These are phyloP conservation scores for Leptomonas pyrrhocoris DNA, from an alignment of 208 protist genomes.

Conservation along the genomic window DNA sequence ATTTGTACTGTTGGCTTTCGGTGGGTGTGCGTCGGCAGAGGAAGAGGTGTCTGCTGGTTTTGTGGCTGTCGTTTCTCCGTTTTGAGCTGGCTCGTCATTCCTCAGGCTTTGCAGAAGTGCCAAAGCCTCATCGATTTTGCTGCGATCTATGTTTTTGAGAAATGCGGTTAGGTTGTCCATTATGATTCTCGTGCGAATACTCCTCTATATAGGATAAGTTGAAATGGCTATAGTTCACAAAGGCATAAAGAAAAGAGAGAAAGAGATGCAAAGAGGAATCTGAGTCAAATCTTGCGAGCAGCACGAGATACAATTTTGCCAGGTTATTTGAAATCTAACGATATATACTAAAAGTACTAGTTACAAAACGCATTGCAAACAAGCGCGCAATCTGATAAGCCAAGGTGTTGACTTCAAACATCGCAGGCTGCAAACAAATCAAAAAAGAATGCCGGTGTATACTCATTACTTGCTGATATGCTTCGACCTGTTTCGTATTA, in stretches of 20 bases:
- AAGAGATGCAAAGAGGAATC: background rate
- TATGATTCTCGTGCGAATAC: background rate
- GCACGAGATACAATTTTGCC: no score
- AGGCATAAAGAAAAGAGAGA: background rate
- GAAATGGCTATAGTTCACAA: background rate
- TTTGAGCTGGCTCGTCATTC: background rate
- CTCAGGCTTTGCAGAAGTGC: constrained; percentile 34
- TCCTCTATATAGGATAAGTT: background rate
- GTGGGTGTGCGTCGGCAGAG: background rate
- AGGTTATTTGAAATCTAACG: no score
- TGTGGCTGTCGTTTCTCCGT: background rate
- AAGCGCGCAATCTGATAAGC: no score
- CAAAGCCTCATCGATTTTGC: constrained; percentile 36
- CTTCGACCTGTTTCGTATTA: background rate
- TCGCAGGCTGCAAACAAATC: background rate
- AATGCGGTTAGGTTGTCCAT: constrained; percentile 35
- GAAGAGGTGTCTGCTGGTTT: background rate
- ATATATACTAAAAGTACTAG: no score
- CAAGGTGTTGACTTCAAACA: no score
- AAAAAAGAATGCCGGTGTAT: background rate
- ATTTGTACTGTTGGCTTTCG: background rate
- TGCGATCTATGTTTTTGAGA: constrained; percentile 35
- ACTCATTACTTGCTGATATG: background rate
- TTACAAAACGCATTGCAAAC: no score
- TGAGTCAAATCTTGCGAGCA: no score